Base-by-base conservation (phyloP, 257 asterid species). In the Pogostemon cablin region DNA sequence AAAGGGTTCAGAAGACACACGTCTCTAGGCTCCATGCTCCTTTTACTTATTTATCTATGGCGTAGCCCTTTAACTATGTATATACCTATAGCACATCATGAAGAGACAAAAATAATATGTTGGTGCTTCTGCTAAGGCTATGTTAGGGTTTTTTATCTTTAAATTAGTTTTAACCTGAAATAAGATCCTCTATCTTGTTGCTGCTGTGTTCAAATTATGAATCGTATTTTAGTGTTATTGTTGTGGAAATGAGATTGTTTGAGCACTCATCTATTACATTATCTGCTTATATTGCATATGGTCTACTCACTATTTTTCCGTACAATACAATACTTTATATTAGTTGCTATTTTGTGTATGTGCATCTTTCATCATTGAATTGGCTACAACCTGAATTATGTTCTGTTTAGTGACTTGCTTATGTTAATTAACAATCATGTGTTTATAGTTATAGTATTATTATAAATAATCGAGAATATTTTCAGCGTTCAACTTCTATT, bases 331-430 rank as follows among this genome's bases (percentile, higher is more conserved):
- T 60, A 74, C 38, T 48, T 64, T 67, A 65, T 52, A 72, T 77
- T 70, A 25, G 54, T 76, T 75, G 47, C 64, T 69, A 43, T 49
- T 72, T 64, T 67, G 65, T 72, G 64, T 78, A 25, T 65, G 6
- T 75, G 66, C 46, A 6, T 68, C 7, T 5, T 62, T 53, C 70
- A 75, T 61, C 20, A 9, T 12, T 47, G n/a, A 25, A 48, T 65
- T 40, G 17, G 42, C 53, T 34, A 58, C 39, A 41, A 15, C 49
- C 8, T 62, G 62, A n/a, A 54, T 8, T 53, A 7, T 11, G 62
- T 37, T 32, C 53, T 38, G 35, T 25, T 38, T 43, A 44, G 39
- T 44, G 32, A 0, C 32, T 25, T 65, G 37, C 55, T 59, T 39
- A 9, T 65, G 7, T 61, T 8, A 38, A 52, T 64, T 66, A 43